Percentiles rank a stretch among this genome's conserved stretches.
phyloP scores from a whole-genome alignment of 2,329 filamentous ascomycete genomes.

The Cladosporium oxysporum region DNA sequence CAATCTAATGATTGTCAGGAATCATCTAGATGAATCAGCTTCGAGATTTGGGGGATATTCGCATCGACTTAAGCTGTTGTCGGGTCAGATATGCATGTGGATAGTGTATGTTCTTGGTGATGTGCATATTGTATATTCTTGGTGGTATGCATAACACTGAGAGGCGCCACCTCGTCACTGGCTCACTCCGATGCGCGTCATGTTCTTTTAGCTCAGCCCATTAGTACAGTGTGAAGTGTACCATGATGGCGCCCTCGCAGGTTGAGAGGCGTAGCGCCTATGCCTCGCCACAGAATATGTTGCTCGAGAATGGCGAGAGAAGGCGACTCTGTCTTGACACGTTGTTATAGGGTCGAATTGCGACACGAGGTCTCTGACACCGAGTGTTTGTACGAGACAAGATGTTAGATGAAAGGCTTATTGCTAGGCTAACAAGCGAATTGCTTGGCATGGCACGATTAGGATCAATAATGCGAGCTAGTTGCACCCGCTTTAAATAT shows the following conservation, averaged over 20 bases:
- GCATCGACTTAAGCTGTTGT: background rate
- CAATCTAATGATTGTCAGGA: background rate
- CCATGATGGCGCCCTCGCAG: background rate
- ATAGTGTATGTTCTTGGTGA: background rate
- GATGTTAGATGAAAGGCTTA: background rate
- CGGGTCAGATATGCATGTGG: background rate
- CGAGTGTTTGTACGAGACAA: background rate
- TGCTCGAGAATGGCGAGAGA: background rate
- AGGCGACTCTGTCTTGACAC: background rate
- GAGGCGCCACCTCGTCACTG: slow-evolving; percentile 1
- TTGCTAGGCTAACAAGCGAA: background rate
- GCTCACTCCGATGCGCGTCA: background rate
- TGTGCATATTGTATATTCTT: too few relatives aligned
- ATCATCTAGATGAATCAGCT: background rate
- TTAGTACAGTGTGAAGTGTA: background rate
- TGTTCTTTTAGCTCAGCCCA: background rate
- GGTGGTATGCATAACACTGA: background rate
- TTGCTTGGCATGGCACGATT: background rate
- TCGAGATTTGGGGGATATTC: background rate
- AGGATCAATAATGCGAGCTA: background rate
- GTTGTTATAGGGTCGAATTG: background rate
- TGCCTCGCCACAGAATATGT: background rate
- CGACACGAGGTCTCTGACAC: background rate
- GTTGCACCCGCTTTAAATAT: too few relatives aligned
- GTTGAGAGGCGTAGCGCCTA: background rate